Evolutionary conservation across 31 red algal species (phyloP).

Genomic region (Bonnemaisonia californica): DNA sequence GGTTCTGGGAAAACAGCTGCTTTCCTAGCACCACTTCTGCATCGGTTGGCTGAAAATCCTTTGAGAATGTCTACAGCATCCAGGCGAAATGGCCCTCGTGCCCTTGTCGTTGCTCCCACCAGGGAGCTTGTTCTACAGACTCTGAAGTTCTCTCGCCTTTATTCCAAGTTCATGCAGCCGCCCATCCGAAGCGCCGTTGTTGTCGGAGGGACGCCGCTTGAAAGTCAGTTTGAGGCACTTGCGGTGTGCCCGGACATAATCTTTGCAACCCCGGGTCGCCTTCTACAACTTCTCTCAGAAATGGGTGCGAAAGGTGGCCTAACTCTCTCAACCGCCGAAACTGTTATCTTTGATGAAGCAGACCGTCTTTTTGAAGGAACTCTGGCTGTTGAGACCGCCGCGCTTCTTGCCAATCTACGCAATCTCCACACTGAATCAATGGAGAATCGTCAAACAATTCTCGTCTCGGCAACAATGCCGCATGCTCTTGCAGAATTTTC

Average conservation of each 20-base stretch:
- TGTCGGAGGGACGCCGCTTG: slow-evolving; percentile 90
- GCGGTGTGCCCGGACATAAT: slow-evolving; percentile 82
- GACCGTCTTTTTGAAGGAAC: slow-evolving; percentile 97
- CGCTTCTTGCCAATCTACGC: slow-evolving; percentile 50
- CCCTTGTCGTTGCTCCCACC: slow-evolving; percentile 87
- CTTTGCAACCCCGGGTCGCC: slow-evolving; percentile 94
- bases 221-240: slow-evolving; percentile 92
- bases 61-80: slow-evolving; percentile 30
- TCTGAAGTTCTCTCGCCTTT: slow-evolving; percentile 82
- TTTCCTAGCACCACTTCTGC: slow-evolving; percentile 89
- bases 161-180: slow-evolving; percentile 55
- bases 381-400: slow-evolving; percentile 73
- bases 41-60: slow-evolving; percentile 55
- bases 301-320: slow-evolving; percentile 77
- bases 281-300: slow-evolving; percentile 86
- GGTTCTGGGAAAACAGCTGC: slow-evolving; percentile 99
- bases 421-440: slow-evolving; percentile 35
- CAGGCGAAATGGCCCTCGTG: slow-evolving; percentile 63
- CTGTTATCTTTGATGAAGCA: slow-evolving; percentile 91
- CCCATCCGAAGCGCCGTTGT: slow-evolving; percentile 74
- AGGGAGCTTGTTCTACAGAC: slow-evolving; percentile 94
- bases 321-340: slow-evolving; percentile 56
- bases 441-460: slow-evolving; percentile 79
- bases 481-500: slow-evolving; percentile 91
- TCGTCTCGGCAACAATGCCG: slow-evolving; percentile 98